Conservation (phyloP, 306 rosid species). For the Urtica urens region DNA sequence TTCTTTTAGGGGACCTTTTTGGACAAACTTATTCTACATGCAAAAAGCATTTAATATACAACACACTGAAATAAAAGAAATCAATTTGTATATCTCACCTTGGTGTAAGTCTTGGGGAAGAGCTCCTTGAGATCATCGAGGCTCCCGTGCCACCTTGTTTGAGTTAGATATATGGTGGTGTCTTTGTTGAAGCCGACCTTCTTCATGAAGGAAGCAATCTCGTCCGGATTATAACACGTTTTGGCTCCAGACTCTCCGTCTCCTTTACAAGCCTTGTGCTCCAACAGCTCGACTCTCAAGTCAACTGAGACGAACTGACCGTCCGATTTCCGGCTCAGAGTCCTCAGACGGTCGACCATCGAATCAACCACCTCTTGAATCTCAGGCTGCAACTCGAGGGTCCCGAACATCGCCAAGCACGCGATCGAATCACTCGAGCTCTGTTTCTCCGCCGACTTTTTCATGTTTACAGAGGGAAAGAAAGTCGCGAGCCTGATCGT, state of each 20-base stretch:
- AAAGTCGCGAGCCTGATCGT: slow-evolving; percentile 78
- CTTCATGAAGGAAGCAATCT: slow-evolving; percentile 64
- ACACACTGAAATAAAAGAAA: not conserved
- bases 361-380: slow-evolving; percentile 68
- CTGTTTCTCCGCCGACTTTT: slow-evolving; percentile 40
- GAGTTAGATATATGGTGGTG: slow-evolving; percentile 81
- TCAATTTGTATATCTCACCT: slow-evolving; percentile 31
- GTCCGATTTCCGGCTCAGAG: slow-evolving; percentile 75
- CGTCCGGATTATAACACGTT: slow-evolving; percentile 74
- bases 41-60: not conserved
- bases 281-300: slow-evolving; percentile 77
- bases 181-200: slow-evolving; percentile 74
- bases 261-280: slow-evolving; percentile 69
- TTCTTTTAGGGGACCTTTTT: too few relatives aligned
- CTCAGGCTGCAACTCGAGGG: slow-evolving; percentile 71
- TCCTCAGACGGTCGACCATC: slow-evolving; percentile 65
- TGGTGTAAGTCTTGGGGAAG: slow-evolving; percentile 82
- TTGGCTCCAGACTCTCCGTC: slow-evolving; percentile 46
- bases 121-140: slow-evolving; percentile 80
- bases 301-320: slow-evolving; percentile 81
- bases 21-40: too few relatives aligned
- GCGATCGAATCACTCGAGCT: slow-evolving; percentile 54
- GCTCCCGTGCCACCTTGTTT: slow-evolving; percentile 80
- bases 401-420: slow-evolving; percentile 93
- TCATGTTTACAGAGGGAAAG: slow-evolving; percentile 88